These are phyloP conservation scores for Linnemannia hyalina DNA, from an alignment of 192 early-diverging fungal species.

Conservation along the genomic window DNA sequence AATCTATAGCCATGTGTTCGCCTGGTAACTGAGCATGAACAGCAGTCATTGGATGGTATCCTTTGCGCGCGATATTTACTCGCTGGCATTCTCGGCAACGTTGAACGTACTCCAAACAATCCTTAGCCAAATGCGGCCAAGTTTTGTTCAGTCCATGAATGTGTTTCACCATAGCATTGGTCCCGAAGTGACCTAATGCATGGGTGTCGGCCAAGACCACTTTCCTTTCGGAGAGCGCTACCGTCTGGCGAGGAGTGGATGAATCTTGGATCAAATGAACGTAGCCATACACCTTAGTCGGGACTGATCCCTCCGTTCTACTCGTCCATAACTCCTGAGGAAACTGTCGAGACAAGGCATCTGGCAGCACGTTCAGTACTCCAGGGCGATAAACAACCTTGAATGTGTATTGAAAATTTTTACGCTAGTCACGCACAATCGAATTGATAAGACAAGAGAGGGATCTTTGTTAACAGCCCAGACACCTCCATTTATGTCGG, in stretches of 20 bases:
- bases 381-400: constrained; percentile 23
- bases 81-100: constrained; percentile 31
- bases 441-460: too few relatives aligned
- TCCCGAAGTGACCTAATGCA: constrained; percentile 40
- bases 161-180: constrained; percentile 36
- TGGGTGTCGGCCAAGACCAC: constrained; percentile 19
- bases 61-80: constrained; percentile 40
- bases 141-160: constrained; percentile 35
- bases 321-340: constrained; percentile 5
- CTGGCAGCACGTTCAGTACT: constrained; percentile 19
- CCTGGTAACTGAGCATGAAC: constrained; percentile 10
- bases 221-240: constrained; percentile 11
- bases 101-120: constrained; percentile 27
- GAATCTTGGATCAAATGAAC: constrained; percentile 7
- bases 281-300: constrained; percentile 2
- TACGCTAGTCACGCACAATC: too few relatives aligned
- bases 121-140: constrained; percentile 32
- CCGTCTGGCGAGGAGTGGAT: not conserved
- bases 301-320: not conserved
- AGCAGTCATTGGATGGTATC: constrained; percentile 36
- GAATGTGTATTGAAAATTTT: constrained; percentile 30
- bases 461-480: too few relatives aligned
- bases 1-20: constrained; percentile 12
- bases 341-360: constrained; percentile 26
- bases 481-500: too few relatives aligned